These are phyloP conservation scores for Bruguiera gymnorhiza DNA, from an alignment of 345 rosid genomes.

Conservation along the genomic window DNA sequence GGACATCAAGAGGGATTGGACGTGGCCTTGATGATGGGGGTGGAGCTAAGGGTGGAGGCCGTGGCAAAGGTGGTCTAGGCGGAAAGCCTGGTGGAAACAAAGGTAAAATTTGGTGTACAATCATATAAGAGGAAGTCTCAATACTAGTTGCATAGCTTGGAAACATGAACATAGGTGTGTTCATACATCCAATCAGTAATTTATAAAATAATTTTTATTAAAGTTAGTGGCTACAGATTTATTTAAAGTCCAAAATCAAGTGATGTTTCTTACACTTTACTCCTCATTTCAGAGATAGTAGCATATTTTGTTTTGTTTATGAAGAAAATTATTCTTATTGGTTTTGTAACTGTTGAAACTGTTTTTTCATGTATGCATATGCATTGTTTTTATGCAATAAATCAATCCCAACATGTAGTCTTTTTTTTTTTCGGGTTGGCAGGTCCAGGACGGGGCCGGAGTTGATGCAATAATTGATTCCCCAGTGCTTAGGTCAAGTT, in stretches of 20 bases:
- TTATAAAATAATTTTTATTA: not conserved
- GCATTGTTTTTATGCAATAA: not conserved
- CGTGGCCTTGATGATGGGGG: slow-evolving; percentile 72
- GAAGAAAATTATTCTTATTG: not conserved
- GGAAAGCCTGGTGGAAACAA: slow-evolving; percentile 54
- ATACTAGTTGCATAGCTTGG: not conserved
- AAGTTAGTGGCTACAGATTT: too few relatives aligned
- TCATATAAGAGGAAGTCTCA: not conserved
- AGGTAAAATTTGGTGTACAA: slow-evolving; percentile 33
- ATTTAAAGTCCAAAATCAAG: too few relatives aligned
- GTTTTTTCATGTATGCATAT: not conserved
- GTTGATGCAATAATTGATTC: slow-evolving; percentile 20
- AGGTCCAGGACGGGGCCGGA: slow-evolving; percentile 66
- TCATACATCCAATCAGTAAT: not conserved
- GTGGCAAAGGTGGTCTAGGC: slow-evolving; percentile 66
- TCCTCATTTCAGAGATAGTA: too few relatives aligned
- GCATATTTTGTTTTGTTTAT: too few relatives aligned
- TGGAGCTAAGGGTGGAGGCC: slow-evolving; percentile 56
- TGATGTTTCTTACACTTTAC: too few relatives aligned
- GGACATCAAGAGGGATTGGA: slow-evolving; percentile 59
- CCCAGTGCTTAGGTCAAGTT: slow-evolving; percentile 12
- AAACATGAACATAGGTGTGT: not conserved
- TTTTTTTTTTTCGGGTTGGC: slow-evolving; percentile 19
- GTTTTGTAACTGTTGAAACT: not conserved
- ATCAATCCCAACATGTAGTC: not conserved